Percentiles rank a stretch among this genome's conserved stretches.
Evolutionary conservation across 805 yeast species (phyloP).

Genomic region (Pichia californica): DNA sequence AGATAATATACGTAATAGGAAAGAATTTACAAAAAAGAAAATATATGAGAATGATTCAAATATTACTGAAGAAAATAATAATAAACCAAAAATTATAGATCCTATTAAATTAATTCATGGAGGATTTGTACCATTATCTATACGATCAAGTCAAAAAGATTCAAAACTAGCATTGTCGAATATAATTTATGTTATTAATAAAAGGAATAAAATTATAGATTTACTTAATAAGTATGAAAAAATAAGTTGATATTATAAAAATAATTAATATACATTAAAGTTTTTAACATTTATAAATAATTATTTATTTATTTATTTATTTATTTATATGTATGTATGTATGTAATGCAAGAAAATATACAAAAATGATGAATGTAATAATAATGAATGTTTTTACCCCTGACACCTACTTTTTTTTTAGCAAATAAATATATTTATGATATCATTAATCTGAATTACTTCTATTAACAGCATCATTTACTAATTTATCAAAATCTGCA

Average conservation of each 20-base stretch:
- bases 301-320: too few species aligned
- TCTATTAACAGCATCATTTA: conserved; percentile 37
- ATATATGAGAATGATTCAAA: conserved; percentile 15
- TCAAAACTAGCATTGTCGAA: conserved; percentile 9
- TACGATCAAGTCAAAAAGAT: conserved; percentile 17
- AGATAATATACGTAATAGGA: neutral
- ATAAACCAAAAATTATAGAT: conserved; percentile 9
- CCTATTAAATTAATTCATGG: conserved; percentile 24
- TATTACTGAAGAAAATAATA: neutral
- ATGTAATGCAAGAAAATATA: too few species aligned
- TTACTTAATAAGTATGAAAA: conserved; percentile 5
- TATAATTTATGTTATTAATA: conserved; percentile 12
- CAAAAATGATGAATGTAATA: too few species aligned
- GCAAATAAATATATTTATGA: neutral
- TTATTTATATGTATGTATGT: neutral
- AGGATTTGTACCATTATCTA: conserved; percentile 20
- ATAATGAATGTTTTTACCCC: too few species aligned
- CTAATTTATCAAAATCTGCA: conserved; percentile 46
- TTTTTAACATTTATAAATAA: too few species aligned
- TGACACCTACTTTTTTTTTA: too few species aligned
- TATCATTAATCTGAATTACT: conserved; percentile 21
- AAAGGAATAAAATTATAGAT: conserved; percentile 8
- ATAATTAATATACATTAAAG: neutral
- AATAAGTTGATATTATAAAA: neutral
- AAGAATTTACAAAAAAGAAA: conserved; percentile 3